Conservation (phyloP, 139 green algal genomes). For the Chlamydomonas sp. region DNA sequence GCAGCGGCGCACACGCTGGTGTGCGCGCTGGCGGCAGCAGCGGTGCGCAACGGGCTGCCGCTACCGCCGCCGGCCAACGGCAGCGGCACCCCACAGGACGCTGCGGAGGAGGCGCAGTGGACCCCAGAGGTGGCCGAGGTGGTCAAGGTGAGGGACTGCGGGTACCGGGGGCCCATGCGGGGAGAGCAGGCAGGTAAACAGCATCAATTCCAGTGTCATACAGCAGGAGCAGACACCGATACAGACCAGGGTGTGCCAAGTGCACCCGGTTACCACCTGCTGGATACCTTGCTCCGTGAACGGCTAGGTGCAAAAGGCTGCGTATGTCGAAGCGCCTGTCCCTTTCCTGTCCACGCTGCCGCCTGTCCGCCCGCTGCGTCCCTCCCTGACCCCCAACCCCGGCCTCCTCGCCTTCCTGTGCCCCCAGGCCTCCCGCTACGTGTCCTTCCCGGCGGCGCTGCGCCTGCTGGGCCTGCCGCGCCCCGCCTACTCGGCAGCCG, state of each 20-base stretch:
- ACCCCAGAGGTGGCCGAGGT: not conserved
- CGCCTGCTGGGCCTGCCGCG: not conserved
- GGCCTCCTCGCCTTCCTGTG: not conserved
- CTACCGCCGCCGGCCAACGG: not conserved
- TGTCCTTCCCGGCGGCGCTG: not conserved
- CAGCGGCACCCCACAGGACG: too few species aligned
- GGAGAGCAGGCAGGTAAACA: too few species aligned
- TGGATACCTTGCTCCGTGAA: too few species aligned
- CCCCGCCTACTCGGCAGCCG: not conserved
- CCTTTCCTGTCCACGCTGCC: too few species aligned
- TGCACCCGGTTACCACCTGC: too few species aligned
- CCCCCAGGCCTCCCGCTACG: conserved; percentile 7
- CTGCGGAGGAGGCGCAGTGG: not conserved
- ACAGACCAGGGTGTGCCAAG: too few species aligned
- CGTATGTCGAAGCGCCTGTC: too few species aligned
- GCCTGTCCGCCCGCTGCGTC: too few species aligned
- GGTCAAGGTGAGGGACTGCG: not conserved
- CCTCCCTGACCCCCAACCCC: not conserved
- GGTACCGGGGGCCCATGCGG: too few species aligned
- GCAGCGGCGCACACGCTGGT: not conserved
- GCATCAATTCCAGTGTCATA: too few species aligned
- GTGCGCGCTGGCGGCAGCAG: not conserved
- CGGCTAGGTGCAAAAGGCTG: too few species aligned
- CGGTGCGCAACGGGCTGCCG: not conserved
- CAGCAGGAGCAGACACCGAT: too few species aligned